Percentiles rank a stretch among this genome's conserved stretches.
Conservation (phyloP, 768 basidiomycete species). For the Macrolepiota fuliginosa region DNA sequence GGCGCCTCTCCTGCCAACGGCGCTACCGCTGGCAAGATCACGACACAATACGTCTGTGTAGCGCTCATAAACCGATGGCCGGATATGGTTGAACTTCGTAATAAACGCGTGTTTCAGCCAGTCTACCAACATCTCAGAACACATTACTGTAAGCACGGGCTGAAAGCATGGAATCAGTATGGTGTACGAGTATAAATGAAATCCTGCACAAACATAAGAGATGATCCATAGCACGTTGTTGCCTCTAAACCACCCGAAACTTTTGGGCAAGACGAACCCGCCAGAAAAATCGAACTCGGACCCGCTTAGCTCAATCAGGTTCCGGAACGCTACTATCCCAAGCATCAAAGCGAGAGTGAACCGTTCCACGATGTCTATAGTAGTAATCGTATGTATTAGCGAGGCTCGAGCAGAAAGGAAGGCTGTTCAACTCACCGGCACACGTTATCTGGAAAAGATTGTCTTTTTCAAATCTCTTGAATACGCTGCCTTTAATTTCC, state of each 20-base stretch:
- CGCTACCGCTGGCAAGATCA: constrained; percentile 81
- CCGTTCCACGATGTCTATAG: constrained; percentile 93
- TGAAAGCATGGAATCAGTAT: constrained; percentile 26
- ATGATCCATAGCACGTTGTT: constrained; percentile 83
- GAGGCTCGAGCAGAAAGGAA: not conserved
- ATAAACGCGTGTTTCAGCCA: constrained; percentile 99
- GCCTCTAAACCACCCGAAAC: constrained; percentile 83
- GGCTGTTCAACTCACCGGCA: constrained; percentile 58
- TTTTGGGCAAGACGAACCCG: constrained; percentile 73
- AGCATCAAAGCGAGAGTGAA: constrained; percentile 94
- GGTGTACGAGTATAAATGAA: not conserved
- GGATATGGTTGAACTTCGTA: constrained; percentile 98
- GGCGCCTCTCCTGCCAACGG: constrained; percentile 61
- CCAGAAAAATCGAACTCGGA: constrained; percentile 81
- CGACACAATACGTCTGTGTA: constrained; percentile 95
- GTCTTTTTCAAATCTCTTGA: constrained; percentile 99
- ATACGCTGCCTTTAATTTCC: constrained; percentile 98
- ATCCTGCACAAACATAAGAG: constrained; percentile 64
- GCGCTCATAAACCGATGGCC: constrained; percentile 91
- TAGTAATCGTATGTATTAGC: not conserved
- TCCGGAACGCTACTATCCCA: constrained; percentile 85
- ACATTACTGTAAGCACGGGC: constrained; percentile 90
- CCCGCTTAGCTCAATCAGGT: constrained; percentile 91
- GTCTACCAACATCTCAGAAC: constrained; percentile 93
- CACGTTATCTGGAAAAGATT: constrained; percentile 98